Base-by-base conservation (phyloP, 495 filamentous ascomycete genomes). In the Chlorociboria aeruginascens region DNA sequence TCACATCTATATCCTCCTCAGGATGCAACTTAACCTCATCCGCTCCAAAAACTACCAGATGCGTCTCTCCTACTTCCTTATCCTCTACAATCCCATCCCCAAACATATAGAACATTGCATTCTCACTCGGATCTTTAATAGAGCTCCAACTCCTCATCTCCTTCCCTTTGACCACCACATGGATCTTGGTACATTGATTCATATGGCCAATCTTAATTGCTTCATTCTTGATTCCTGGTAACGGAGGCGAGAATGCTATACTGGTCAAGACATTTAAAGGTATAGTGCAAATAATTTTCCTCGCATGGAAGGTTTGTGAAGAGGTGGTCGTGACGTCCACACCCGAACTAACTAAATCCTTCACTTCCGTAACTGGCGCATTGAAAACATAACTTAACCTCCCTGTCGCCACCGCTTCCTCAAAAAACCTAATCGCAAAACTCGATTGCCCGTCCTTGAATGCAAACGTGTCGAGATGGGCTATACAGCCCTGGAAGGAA, bases 391-490 rank as follows among this genome's bases (percentile, higher is more conserved):
- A 66, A 11, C 8, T 2, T 6, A 45, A 31, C 9, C 14, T n/a
- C 16, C 14, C 14, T 3, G 43, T 33, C 13, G 16, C 29, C 16
- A 12, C 1, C 7, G 43, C 43, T 45, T 45, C 43, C 10, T 33
- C 9, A 7, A 12, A 61, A 39, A 66, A 56, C 11, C 34, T 43
- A 14, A 57, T 50, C 0, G 61, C 59, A 17, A 66, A 59, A 1
- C 43, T 46, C 12, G 61, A 59, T 32, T 63, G 61, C 4, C 63
- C 63, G 8, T 47, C 48, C 16, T 49, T 50, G 41, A 66, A 49
- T 36, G 62, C 61, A 51, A 58, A 66, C 0, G 47, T 53, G 3
- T 50, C 40, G 28, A 32, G 29, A 31, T 33, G 34, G 6, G 32
- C 43, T 7, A 34, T 33, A 10, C 28, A 33, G 6, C 43, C 43